Percentiles rank a stretch among this genome's conserved stretches.
These are phyloP conservation scores for Suhomyces sp. DNA, from an alignment of 805 yeast species.

Conservation along the genomic window DNA sequence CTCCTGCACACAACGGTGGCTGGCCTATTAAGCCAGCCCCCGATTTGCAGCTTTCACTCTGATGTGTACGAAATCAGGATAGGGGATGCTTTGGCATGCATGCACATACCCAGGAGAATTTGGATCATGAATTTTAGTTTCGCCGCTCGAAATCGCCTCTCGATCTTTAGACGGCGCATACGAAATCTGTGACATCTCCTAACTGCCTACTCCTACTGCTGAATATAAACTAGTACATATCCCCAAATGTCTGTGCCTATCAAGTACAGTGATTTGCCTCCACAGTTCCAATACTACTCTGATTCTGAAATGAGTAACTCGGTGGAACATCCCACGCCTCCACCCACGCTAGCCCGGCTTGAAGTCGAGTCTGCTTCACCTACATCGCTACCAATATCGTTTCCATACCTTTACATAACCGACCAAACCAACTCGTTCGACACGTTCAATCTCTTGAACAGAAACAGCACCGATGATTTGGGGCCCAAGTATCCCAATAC, in stretches of 20 bases:
- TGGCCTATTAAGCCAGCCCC: background rate
- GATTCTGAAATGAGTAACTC: constrained; percentile 1
- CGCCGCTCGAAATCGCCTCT: background rate
- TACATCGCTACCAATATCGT: constrained; percentile 26
- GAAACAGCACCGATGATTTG: constrained; percentile 4
- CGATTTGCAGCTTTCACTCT: background rate
- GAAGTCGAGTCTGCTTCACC: constrained; percentile 26
- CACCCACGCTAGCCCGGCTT: constrained; percentile 7
- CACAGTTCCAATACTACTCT: constrained; percentile 1
- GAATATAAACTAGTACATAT: background rate
- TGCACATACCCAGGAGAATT: background rate
- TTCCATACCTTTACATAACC: constrained; percentile 24
- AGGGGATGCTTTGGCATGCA: background rate
- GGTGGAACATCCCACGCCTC: background rate
- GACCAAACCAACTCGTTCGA: constrained; percentile 22
- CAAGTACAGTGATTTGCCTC: background rate
- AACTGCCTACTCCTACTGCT: background rate
- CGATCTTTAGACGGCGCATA: background rate
- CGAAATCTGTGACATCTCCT: background rate
- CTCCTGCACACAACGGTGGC: background rate
- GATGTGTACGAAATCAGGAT: background rate
- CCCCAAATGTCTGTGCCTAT: background rate
- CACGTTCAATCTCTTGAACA: constrained; percentile 21
- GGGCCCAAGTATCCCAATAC: constrained; percentile 27
- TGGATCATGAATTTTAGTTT: background rate